Conservation (phyloP, 2,329 filamentous ascomycete species). For the Coleophoma cylindrospora region DNA sequence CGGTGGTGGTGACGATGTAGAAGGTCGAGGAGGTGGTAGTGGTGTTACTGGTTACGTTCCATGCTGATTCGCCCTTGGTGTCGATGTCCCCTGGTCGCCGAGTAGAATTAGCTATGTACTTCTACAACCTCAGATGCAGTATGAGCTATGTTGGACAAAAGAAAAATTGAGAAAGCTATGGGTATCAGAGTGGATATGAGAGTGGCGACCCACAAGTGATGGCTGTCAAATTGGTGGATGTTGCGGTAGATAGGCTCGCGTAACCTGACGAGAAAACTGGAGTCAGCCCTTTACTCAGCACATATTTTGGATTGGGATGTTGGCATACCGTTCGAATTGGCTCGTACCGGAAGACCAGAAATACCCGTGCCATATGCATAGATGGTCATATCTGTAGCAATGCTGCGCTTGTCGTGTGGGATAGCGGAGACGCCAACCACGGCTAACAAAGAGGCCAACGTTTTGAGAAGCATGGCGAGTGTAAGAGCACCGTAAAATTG, state of each 20-base stretch:
- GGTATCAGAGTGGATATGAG: neutral
- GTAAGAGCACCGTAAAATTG: no score
- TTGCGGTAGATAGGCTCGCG: neutral
- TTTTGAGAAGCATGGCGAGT: conserved; percentile 1
- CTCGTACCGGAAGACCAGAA: conserved; percentile 21
- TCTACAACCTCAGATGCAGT: no score
- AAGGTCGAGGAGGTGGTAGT: neutral
- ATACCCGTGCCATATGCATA: conserved; percentile 26
- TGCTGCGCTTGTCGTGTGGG: neutral
- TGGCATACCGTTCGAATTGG: conserved; percentile 21
- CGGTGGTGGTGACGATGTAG: conserved; percentile 3
- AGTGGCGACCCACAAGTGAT: neutral
- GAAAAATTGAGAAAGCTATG: neutral
- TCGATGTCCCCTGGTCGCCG: neutral
- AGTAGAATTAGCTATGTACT: no score
- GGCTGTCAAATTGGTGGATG: neutral
- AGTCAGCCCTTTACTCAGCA: conserved; percentile 1
- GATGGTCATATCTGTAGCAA: conserved; percentile 4
- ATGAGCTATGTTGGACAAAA: no score
- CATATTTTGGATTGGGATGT: neutral
- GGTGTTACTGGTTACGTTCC: neutral
- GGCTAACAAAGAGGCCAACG: neutral
- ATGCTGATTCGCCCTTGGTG: neutral
- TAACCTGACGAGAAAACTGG: neutral
- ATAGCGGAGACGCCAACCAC: neutral